phyloP scores from a whole-genome alignment of 2,329 filamentous ascomycete genomes.

The Sphaceloma murrayae region DNA sequence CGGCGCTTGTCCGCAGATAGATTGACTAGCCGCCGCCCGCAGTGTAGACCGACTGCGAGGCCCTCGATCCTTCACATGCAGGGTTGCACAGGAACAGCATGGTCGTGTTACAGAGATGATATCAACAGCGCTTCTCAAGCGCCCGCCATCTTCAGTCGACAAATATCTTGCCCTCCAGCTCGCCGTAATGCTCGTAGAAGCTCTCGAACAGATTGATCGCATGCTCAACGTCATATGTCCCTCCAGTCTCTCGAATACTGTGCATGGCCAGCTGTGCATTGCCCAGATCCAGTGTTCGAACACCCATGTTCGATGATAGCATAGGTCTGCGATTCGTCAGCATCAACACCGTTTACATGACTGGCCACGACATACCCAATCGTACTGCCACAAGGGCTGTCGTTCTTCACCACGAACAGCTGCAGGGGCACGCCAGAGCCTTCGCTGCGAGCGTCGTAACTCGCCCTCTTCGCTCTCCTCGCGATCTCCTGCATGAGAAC shows the following conservation, averaged over 20 bases:
- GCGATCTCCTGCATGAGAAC: slow-evolving; percentile 86
- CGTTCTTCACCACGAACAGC: slow-evolving; percentile 92
- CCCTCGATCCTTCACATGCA: not conserved
- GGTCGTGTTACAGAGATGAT: slow-evolving; percentile 7
- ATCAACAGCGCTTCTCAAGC: slow-evolving; percentile 13
- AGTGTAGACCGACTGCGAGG: not conserved
- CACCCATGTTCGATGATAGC: slow-evolving; percentile 75
- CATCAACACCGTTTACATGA: not conserved
- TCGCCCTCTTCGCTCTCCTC: slow-evolving; percentile 42
- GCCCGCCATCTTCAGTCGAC: slow-evolving; percentile 18
- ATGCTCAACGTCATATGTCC: slow-evolving; percentile 76
- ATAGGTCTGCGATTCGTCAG: slow-evolving; percentile 49
- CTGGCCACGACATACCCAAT: slow-evolving; percentile 51
- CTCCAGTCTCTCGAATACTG: slow-evolving; percentile 87
- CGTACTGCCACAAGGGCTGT: slow-evolving; percentile 87
- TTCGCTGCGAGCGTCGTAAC: slow-evolving; percentile 38
- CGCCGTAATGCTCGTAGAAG: slow-evolving; percentile 80
- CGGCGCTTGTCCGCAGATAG: slow-evolving; percentile 9
- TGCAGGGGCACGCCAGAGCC: slow-evolving; percentile 71
- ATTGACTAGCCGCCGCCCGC: slow-evolving; percentile 13
- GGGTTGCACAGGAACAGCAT: not conserved
- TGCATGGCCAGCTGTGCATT: slow-evolving; percentile 97
- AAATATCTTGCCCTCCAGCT: slow-evolving; percentile 48
- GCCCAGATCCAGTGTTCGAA: slow-evolving; percentile 81
- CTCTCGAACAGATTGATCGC: slow-evolving; percentile 76